A percentile compares a stretch with the other conserved stretches of the same genome.
These are phyloP conservation scores for Phytophthora melonis DNA, from an alignment of 352 stramenopile species.

Conservation along the genomic window DNA sequence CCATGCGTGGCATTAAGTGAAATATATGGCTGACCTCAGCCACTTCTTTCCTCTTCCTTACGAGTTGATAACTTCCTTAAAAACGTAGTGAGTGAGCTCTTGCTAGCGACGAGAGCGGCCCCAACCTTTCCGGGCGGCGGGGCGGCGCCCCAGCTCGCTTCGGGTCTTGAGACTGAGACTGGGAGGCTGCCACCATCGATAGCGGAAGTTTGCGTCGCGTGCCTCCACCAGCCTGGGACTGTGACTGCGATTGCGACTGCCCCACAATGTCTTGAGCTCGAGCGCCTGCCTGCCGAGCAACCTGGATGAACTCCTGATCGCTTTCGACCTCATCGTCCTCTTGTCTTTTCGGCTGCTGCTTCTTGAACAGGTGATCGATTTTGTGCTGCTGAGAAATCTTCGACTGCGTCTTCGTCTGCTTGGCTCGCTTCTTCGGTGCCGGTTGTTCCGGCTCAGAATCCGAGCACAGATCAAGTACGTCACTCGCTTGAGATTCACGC, in stretches of 20 bases:
- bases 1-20: slow-evolving; percentile 15
- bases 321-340: slow-evolving; percentile 76
- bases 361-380: slow-evolving; percentile 68
- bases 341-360: slow-evolving; percentile 35
- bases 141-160: slow-evolving; percentile 24
- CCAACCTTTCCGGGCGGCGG: slow-evolving; percentile 70
- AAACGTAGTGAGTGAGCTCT: background rate
- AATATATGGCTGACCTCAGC: slow-evolving; percentile 28
- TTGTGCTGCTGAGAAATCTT: slow-evolving; percentile 58
- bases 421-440: slow-evolving; percentile 25
- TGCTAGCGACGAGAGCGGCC: slow-evolving; percentile 66
- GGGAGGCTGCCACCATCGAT: slow-evolving; percentile 72
- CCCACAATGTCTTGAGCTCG: slow-evolving; percentile 25
- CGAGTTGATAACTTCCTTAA: slow-evolving; percentile 16
- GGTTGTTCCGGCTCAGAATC: slow-evolving; percentile 46
- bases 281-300: slow-evolving; percentile 33
- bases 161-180: slow-evolving; percentile 48
- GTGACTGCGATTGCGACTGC: slow-evolving; percentile 49
- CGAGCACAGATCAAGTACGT: slow-evolving; percentile 63
- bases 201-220: slow-evolving; percentile 76
- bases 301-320: slow-evolving; percentile 71
- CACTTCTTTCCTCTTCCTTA: slow-evolving; percentile 19
- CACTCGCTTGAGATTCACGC: slow-evolving; percentile 28
- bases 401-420: slow-evolving; percentile 11
- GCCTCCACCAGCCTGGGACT: slow-evolving; percentile 40